Evolutionary conservation across 768 basidiomycete species (phyloP).

Genomic region (Mycena crocata): DNA sequence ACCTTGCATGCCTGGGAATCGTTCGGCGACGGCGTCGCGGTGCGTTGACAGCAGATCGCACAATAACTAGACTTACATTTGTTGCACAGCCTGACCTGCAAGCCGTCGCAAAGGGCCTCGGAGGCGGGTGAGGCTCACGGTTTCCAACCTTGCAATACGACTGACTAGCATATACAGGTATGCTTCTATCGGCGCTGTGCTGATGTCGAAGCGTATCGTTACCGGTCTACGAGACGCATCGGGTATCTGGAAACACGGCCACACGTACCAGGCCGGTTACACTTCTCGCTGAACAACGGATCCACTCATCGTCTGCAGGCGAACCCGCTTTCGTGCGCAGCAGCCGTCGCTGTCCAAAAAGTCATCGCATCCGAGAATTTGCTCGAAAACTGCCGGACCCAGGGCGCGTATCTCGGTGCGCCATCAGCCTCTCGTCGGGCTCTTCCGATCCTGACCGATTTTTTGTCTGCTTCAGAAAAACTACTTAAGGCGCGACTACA

Average conservation of each 20-base stretch:
- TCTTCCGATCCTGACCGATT: conserved; percentile 4
- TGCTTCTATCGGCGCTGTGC: conserved; percentile 83
- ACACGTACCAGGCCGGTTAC: conserved; percentile 78
- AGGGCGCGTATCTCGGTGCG: conserved; percentile 69
- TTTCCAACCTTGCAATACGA: no score
- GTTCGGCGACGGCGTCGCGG: conserved; percentile 77
- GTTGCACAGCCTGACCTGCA: conserved; percentile 79
- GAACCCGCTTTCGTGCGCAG: conserved; percentile 82
- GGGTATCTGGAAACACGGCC: conserved; percentile 85
- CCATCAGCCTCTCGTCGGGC: not conserved
- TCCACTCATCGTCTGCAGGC: conserved; percentile 51
- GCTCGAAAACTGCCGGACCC: conserved; percentile 69
- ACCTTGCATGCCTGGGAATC: conserved; percentile 89
- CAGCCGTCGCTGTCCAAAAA: conserved; percentile 83
- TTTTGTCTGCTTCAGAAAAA: conserved; percentile 43
- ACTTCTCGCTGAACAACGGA: not conserved
- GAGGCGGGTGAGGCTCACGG: conserved; percentile 73
- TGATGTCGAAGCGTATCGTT: conserved; percentile 79
- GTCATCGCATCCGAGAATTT: conserved; percentile 78
- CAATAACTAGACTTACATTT: conserved; percentile 2
- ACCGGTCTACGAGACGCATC: conserved; percentile 75
- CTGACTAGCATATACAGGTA: conserved; percentile 61
- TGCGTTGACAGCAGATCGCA: conserved; percentile 36
- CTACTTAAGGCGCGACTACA: conserved; percentile 67
- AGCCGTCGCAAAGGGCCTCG: conserved; percentile 90